Evolutionary conservation across 495 filamentous ascomycete species (phyloP).

Genomic region (Pseudomonodictys pantanalensis): DNA sequence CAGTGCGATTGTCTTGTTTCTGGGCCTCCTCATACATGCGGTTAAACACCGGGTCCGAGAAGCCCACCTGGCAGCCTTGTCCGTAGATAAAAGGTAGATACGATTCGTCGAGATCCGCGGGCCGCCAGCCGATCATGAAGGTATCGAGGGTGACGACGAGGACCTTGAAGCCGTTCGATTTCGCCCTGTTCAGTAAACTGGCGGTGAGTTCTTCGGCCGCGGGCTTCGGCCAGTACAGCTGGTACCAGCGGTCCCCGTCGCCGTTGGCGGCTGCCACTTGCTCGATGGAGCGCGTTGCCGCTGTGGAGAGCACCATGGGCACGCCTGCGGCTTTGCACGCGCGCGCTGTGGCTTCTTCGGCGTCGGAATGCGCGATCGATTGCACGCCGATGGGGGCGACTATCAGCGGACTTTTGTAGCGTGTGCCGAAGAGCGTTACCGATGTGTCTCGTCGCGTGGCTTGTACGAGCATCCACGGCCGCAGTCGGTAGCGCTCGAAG

Average conservation of each 20-base stretch:
- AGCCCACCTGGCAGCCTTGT: conserved; percentile 28
- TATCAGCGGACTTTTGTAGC: conserved; percentile 32
- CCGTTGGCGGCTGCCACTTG: conserved; percentile 32
- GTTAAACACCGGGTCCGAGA: conserved; percentile 34
- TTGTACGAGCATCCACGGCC: conserved; percentile 43
- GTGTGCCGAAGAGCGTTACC: conserved; percentile 33
- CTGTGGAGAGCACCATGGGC: conserved; percentile 32
- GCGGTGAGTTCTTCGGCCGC: conserved; percentile 31
- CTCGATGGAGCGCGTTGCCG: conserved; percentile 32
- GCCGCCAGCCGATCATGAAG: conserved; percentile 34
- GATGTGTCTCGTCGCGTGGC: conserved; percentile 38
- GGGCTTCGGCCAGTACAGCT: conserved; percentile 33
- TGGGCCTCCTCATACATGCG: conserved; percentile 27
- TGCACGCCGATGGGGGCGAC: conserved; percentile 41
- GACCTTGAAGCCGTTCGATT: conserved; percentile 32
- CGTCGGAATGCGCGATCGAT: conserved; percentile 35
- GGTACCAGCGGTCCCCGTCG: conserved; percentile 32
- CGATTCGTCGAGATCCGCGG: conserved; percentile 29
- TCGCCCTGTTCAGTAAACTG: conserved; percentile 30
- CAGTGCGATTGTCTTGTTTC: conserved; percentile 17
- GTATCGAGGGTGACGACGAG: conserved; percentile 37
- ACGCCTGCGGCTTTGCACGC: conserved; percentile 18
- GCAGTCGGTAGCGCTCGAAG: conserved; percentile 31
- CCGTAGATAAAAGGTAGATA: conserved; percentile 35
- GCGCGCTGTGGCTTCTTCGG: conserved; percentile 32